A percentile compares a stretch with the other conserved stretches of the same genome.
phyloP scores from a whole-genome alignment of 495 filamentous ascomycete genomes.

The Aspergillus ostianus region DNA sequence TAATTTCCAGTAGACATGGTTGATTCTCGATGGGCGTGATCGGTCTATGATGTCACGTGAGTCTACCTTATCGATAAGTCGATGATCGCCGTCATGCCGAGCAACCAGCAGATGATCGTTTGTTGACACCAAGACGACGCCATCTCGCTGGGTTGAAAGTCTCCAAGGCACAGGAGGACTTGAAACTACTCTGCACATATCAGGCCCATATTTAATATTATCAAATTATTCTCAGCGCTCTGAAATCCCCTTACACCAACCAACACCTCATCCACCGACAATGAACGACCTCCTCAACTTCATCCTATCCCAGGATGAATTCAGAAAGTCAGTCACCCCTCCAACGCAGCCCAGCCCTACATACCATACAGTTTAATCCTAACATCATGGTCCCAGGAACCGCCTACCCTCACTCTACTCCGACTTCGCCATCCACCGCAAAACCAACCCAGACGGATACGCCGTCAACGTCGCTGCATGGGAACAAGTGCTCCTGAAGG shows the following conservation, averaged over 20 bases:
- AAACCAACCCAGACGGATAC: conserved; percentile 89
- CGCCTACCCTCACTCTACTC: conserved; percentile 92
- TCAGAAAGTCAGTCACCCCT: conserved; percentile 53
- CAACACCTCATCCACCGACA: conserved; percentile 5
- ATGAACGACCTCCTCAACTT: conserved; percentile 64
- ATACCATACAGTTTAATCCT: neutral
- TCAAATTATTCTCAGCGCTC: neutral
- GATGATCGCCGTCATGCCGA: conserved; percentile 8
- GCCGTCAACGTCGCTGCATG: conserved; percentile 81
- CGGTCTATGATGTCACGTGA: conserved; percentile 7
- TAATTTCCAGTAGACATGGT: too few species aligned
- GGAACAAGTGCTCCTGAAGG: conserved; percentile 68
- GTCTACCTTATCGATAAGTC: conserved; percentile 15
- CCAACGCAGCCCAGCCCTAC: neutral
- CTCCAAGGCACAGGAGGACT: neutral
- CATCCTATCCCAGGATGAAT: conserved; percentile 60
- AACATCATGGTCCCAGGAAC: conserved; percentile 51
- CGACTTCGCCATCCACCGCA: conserved; percentile 76
- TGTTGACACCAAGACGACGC: conserved; percentile 6
- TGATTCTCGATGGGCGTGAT: too few species aligned
- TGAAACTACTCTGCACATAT: neutral
- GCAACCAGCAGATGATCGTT: conserved; percentile 6
- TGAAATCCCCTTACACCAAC: neutral
- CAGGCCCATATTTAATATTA: neutral
- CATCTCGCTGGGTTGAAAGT: neutral